A percentile compares a stretch with the other conserved stretches of the same genome.
phyloP scores from a whole-genome alignment of 1,284 basidiomycete genomes.

The Mycena sp. region DNA sequence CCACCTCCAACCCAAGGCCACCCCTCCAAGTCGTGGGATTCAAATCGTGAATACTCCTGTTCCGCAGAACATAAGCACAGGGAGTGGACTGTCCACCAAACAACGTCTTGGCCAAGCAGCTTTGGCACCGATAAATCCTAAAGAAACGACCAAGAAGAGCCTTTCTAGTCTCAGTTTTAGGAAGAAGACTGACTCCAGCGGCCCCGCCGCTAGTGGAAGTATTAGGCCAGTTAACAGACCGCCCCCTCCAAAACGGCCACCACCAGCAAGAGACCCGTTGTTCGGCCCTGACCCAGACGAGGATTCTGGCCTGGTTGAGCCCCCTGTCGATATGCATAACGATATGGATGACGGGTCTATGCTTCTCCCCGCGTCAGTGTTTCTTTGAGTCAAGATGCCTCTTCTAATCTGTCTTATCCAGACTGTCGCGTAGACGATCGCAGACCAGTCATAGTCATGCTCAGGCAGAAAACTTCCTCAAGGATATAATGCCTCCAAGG shows the following conservation, averaged over 20 bases:
- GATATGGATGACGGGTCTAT: not conserved
- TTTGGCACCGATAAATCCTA: constrained; percentile 35
- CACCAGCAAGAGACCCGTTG: constrained; percentile 17
- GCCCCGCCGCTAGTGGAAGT: constrained; percentile 6
- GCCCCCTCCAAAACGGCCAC: not conserved
- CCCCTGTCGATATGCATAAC: constrained; percentile 1
- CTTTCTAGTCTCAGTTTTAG: constrained; percentile 53
- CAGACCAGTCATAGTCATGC: constrained; percentile 12
- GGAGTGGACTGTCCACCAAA: constrained; percentile 57
- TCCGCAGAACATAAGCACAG: constrained; percentile 19
- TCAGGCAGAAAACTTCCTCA: constrained; percentile 17
- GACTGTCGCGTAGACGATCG: constrained; percentile 43
- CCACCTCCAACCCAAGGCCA: not conserved
- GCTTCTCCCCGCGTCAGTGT: constrained; percentile 1
- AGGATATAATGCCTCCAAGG: constrained; percentile 8
- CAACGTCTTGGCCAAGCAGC: constrained; percentile 55
- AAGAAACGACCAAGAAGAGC: constrained; percentile 27
- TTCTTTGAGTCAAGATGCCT: not conserved
- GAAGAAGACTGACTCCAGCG: constrained; percentile 42
- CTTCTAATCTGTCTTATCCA: constrained; percentile 38
- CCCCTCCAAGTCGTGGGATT: constrained; percentile 1
- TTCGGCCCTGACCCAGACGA: constrained; percentile 24
- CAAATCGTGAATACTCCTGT: not conserved
- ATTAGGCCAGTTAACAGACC: not conserved
- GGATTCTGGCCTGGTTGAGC: not conserved